phyloP scores from a whole-genome alignment of 140 eudicot genomes.

The Erigeron philadelphicus region DNA sequence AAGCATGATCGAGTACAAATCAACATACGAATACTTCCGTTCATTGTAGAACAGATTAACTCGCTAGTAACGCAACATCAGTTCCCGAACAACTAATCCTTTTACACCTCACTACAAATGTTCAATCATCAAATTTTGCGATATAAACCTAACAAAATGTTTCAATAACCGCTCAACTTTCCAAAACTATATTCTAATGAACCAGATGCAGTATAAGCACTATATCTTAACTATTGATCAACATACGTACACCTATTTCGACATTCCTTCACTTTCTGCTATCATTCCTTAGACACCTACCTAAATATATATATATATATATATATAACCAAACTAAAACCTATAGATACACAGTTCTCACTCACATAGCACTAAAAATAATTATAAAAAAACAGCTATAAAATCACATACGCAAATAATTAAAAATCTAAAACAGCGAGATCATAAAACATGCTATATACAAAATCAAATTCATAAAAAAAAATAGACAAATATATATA shows the following conservation, averaged over 20 bases:
- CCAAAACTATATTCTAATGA: not conserved
- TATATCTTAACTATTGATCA: not conserved
- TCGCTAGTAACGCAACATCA: not conserved
- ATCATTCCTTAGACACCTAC: not conserved
- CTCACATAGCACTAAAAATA: constrained; percentile 5
- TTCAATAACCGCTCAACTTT: constrained; percentile 17
- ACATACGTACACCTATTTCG: not conserved
- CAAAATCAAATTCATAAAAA: too few relatives aligned
- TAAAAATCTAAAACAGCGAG: constrained; percentile 1
- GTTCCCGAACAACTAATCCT: constrained; percentile 1
- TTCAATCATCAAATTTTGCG: not conserved
- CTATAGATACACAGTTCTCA: not conserved
- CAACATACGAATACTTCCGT: too few relatives aligned
- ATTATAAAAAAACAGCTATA: constrained; percentile 6
- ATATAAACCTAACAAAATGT: constrained; percentile 7
- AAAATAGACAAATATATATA: too few relatives aligned
- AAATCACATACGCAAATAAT: not conserved
- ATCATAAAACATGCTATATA: not conserved
- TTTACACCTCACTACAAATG: not conserved
- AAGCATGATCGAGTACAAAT: too few relatives aligned
- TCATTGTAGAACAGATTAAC: too few relatives aligned
- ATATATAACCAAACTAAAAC: not conserved
- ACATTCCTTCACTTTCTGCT: constrained; percentile 5
- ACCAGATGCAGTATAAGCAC: constrained; percentile 14
- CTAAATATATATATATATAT: too few relatives aligned